Evolutionary conservation across 805 yeast species (phyloP), one percentile per base, ranked within the genome.

Genomic region (Teunomyces lycoperdinae): DNA sequence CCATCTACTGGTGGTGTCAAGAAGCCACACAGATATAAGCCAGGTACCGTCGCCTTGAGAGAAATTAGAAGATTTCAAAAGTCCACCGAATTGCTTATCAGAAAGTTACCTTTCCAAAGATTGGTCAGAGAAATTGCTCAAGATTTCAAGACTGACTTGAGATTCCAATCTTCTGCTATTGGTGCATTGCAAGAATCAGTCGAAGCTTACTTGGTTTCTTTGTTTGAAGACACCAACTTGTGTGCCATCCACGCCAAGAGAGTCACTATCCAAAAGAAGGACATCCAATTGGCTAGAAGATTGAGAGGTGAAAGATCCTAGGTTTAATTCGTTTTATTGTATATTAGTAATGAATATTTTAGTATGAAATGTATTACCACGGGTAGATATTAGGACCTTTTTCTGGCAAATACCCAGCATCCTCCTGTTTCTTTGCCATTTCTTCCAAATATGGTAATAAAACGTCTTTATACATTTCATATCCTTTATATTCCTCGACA

Each of bases 211-310:
- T 80, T 94, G 63, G 97, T 92, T 47, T 89, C 96, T 52, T 76
- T 92, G 66, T 94, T 92, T 62, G 98, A 92, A 80, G 98, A 94
- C 74, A 94, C 98, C 58, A 92, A 91, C 80, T 82, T 92, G 79
- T 94, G 97, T 78, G 97, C 98, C 57, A 89, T 90, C 61, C 99
- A 92, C 76, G 99, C 98, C 66, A 92, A 94, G 85, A 87, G 99
- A 78, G 98, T 92, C 62, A 92, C 99, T 57, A 89, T 92, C 67
- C 96, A 89, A 82, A 92, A 90, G 89, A 91, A 91, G 79, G 99
- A 92, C 74, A 89, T 92, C 71, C 96, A 91, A 70, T 81, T 92
- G 69, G 99, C 98, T 60, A 87, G 97, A 80, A 87, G 98, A 80
- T 84, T 92, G 71, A 86, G 97, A 78, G 98, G 97, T 75, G 96